Base-by-base conservation (phyloP, 805 yeast species). In the Pichia californica region DNA sequence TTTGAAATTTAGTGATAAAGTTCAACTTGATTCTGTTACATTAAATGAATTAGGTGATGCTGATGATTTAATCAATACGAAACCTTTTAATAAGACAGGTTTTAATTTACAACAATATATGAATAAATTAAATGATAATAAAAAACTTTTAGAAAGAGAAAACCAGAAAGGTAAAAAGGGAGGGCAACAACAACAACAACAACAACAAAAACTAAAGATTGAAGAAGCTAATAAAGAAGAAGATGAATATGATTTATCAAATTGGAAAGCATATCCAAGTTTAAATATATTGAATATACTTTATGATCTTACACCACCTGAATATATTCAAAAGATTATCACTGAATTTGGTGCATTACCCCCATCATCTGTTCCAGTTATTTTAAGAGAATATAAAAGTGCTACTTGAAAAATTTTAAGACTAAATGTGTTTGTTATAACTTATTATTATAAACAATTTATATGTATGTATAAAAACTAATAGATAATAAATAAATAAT, bases 281-380 rank as follows among this genome's bases (percentile, higher is more conserved):
- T 70, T 88, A 56, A 83, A 81, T 63, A 75, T 88, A 23, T 77
- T 89, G 56, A 88, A 88, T 58, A 80, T 93, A 51, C 74, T 93
- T 75, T 93, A 87, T 62, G 99, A 93, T 64, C 72, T 93, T 54
- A 91, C 98, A 1, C 97, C 96, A 29, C 95, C 96, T 13, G 86
- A 82, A 53, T 86, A 84, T 58, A 87, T 93, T 56, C 89, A 91
- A 61, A 93, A 93, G 68, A 88, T 93, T 46, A 88, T 93, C 43
- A 93, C 98, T 2, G 99, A 93, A 63, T 79, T 91, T 51, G 99
- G 99, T 25, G 87, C 95, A 3, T 72, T 93, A 52, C 99, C 99
- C 10, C 96, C 99, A 34, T 84, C 95, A n/a, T 88, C 98, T 2
- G 98, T 93, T 45, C 99, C 99, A 23, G 98, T 93, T 38, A 87